These are phyloP conservation scores for Quercus dentata DNA, from an alignment of 306 rosid genomes.

Conservation along the genomic window DNA sequence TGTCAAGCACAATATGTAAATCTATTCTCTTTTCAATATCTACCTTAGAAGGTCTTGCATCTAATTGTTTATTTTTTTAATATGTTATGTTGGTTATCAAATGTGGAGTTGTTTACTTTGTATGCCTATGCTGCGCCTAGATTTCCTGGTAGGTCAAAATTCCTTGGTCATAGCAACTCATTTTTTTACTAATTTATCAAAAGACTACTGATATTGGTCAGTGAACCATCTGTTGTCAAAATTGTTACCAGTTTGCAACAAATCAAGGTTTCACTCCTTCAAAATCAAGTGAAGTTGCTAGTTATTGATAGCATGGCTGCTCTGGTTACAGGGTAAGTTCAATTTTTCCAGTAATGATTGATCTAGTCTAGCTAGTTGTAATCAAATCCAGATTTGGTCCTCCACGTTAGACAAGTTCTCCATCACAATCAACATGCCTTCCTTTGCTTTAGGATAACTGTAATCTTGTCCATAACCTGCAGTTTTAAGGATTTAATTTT, in stretches of 20 bases:
- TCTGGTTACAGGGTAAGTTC: constrained; percentile 67
- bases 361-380: not conserved
- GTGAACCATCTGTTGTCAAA: constrained; percentile 19
- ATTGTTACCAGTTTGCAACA: constrained; percentile 63
- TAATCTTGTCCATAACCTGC: not conserved
- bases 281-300: constrained; percentile 77
- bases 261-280: constrained; percentile 70
- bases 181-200: not conserved
- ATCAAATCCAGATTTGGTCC: too few relatives aligned
- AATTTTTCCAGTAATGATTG: constrained; percentile 7
- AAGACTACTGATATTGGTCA: not conserved
- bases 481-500: not conserved
- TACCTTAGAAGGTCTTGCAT: not conserved
- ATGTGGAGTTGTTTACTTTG: not conserved
- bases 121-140: not conserved
- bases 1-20: not conserved
- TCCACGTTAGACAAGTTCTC: too few relatives aligned
- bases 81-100: not conserved
- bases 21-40: not conserved
- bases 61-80: too few relatives aligned
- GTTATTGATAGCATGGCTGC: constrained; percentile 95
- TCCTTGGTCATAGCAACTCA: constrained; percentile 11
- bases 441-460: not conserved
- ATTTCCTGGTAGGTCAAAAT: not conserved
- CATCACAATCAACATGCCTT: not conserved